Conservation (phyloP, 192 early-diverging fungal species). For the Linnemannia hyalina region DNA sequence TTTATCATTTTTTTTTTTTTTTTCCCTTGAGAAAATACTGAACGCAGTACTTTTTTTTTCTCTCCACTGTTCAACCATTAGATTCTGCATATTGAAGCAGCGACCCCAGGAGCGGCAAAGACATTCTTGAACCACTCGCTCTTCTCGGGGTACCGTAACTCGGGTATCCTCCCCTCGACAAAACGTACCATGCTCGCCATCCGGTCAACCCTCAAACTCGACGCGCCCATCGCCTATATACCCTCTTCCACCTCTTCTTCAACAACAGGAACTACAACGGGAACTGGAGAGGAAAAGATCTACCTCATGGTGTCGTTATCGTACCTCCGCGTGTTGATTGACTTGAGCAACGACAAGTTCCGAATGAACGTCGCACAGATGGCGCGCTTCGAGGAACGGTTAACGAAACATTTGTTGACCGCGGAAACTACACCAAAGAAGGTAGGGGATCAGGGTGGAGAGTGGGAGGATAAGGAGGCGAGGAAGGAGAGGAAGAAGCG, state of each 20-base stretch:
- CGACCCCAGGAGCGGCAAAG: constrained; percentile 61
- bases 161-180: constrained; percentile 61
- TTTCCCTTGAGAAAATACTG: background rate
- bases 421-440: background rate
- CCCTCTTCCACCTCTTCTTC: constrained; percentile 16
- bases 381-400: constrained; percentile 22
- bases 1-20: background rate
- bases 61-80: constrained; percentile 12
- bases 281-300: constrained; percentile 22
- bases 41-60: background rate
- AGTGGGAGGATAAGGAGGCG: constrained; percentile 61
- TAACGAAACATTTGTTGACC: constrained; percentile 31
- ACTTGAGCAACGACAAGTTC: constrained; percentile 65
- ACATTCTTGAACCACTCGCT: constrained; percentile 58
- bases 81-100: constrained; percentile 68
- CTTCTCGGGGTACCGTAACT: constrained; percentile 65
- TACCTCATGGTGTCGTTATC: constrained; percentile 58
- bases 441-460: constrained; percentile 48
- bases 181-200: constrained; percentile 69
- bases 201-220: constrained; percentile 64
- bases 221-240: constrained; percentile 66
- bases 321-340: constrained; percentile 57
- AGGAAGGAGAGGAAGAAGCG: constrained; percentile 55
- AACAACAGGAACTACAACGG: background rate
- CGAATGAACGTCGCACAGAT: constrained; percentile 39